Conservation (phyloP, 257 asterid genomes). For the Solanum bulbocastanum region DNA sequence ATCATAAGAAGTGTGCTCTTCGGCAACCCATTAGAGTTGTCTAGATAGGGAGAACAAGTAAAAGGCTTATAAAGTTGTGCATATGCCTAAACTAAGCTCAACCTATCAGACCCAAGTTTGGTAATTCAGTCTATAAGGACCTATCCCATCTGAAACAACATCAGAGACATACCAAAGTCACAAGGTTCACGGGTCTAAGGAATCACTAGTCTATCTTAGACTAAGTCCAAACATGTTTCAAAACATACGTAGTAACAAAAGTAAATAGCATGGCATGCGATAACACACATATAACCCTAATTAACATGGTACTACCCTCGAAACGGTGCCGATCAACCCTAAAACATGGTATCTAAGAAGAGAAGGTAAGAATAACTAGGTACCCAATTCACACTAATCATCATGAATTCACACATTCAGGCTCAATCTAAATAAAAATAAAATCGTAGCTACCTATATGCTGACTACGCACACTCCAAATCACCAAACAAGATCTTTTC, state of each 20-base stretch:
- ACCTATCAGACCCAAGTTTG: not conserved
- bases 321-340: fast-evolving
- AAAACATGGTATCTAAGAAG: not conserved
- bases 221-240: no score
- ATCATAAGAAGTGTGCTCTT: not conserved
- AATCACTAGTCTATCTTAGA: no score
- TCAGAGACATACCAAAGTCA: no score
- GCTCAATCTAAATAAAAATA: not conserved
- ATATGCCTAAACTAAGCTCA: not conserved
- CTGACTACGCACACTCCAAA: not conserved
- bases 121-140: not conserved
- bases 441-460: not conserved
- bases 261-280: not conserved
- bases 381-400: not conserved
- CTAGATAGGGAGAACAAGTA: not conserved
- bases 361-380: not conserved
- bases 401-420: not conserved
- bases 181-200: no score
- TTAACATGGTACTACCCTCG: not conserved
- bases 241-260: not conserved
- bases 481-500: not conserved
- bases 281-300: not conserved
- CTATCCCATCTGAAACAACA: not conserved
- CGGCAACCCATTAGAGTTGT: not conserved
- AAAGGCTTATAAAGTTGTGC: not conserved